phyloP scores from a whole-genome alignment of 2,329 filamentous ascomycete species.

The Talaromyces amestolkiae region DNA sequence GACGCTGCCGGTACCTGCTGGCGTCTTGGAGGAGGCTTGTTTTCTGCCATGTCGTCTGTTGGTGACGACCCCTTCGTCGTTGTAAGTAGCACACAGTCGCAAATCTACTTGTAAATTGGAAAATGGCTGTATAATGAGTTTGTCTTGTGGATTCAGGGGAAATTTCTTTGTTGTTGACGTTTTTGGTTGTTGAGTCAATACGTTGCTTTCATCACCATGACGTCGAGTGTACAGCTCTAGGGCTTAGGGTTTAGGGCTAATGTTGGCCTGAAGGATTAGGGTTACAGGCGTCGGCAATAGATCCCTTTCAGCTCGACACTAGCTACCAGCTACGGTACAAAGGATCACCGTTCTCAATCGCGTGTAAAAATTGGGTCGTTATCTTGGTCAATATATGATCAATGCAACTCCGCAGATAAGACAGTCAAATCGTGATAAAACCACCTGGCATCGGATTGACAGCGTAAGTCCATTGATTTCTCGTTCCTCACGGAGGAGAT shows the following conservation, averaged over 20 bases:
- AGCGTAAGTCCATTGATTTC: neutral
- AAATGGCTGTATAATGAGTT: neutral
- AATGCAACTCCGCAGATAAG: no score
- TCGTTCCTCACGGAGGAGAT: neutral
- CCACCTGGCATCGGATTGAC: neutral
- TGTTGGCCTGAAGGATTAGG: neutral
- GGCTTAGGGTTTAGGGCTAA: neutral
- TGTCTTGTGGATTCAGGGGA: neutral
- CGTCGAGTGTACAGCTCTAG: neutral
- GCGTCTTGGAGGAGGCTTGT: neutral
- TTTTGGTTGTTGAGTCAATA: neutral
- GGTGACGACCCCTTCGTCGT: neutral
- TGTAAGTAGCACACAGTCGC: neutral
- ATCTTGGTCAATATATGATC: no score
- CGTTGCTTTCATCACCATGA: conserved; percentile 2
- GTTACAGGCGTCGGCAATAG: neutral
- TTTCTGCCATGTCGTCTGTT: conserved; percentile 5
- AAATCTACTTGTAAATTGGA: neutral
- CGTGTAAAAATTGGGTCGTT: no score
- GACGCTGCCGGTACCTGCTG: conserved; percentile 18
- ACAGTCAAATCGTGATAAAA: neutral
- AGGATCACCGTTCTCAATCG: no score
- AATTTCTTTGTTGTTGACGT: neutral
- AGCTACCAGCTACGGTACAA: no score
- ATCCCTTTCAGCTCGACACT: no score